Evolutionary conservation across 192 early-diverging fungal genomes (phyloP), one percentile per base, ranked within the genome.

Genomic region (Diversispora eburnea): DNA sequence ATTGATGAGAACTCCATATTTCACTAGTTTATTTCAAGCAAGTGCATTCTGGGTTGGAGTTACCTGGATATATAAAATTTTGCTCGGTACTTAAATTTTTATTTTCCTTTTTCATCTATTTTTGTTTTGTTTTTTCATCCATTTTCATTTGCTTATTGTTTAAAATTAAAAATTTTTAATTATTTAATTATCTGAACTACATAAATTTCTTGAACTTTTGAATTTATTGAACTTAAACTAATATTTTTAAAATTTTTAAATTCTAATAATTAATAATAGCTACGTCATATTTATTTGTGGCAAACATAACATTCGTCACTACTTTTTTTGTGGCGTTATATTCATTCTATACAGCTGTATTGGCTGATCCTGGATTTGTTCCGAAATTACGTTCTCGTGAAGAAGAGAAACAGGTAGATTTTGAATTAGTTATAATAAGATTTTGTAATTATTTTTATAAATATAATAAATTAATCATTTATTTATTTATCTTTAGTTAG

Each of bases 11-110:
- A 94, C 93, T 51, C 96, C 96, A 0, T 94, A 94, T 66, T 85
- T 91, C 67, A 90, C 92, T 1, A 87, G 89, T 56, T 88, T 98
- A 72, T 94, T 93, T 75, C 97, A 98, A 81, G 84, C 93, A 3
- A 91, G 92, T 2, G 84, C 94, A 10, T 84, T 96, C 72, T 91
- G 85, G 78, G 86, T 90, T 6, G 71, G 86, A 17, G 20, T 88
- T 19, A 84, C 86, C 4, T 98, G 92, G 92, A 12, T 85, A 7
- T 60, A 80, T 15, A 79, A 81, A 10, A 78, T 96, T n/a, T 72
- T 95, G 10, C 89, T 88, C 43, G 84, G 90, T 84, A 91, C 42
- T 43, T 63, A 42, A n/a, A 4, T 42, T 63, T 17, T 19, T 43
- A 25, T 45, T 65, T n/a, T 39, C 3, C 46, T 59, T 46, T 15